Base-by-base conservation (phyloP, 169 alveolate species). In the Plasmodium malariae region DNA sequence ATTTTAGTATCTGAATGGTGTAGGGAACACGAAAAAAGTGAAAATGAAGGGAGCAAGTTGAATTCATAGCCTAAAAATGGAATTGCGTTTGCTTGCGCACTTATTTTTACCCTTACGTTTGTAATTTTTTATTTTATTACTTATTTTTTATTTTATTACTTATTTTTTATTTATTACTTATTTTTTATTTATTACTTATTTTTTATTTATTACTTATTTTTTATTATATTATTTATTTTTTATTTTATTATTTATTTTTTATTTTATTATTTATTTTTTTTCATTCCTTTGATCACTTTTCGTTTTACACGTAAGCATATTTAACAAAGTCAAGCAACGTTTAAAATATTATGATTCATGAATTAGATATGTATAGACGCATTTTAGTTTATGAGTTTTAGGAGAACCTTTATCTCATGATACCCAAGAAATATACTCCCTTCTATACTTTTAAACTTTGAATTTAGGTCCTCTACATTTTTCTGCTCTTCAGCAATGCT, bases 351-450 rank as follows among this genome's bases (percentile, higher is more conserved):
- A n/a, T n/a, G n/a, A n/a, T n/a, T n/a, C n/a, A n/a, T n/a, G n/a
- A n/a, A n/a, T n/a, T n/a, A 3, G 12, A 48, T 9, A 48, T 5
- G 2, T 48, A 19, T n/a, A 48, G n/a, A 48, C n/a, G 57, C 19
- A 48, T 48, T 14, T 48, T 2, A 45, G n/a, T 45, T 17, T 12
- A 45, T 12, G n/a, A 45, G n/a, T 12, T 45, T 1, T 17, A 45
- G 11, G 55, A n/a, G 24, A 37, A 78, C 89, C 89, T 78, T 78
- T 62, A 78, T 62, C 36, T 78, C 89, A 34, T 78, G 89, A 36
- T 78, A 78, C 3, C 89, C 89, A 9, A 78, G 21, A 48, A 78
- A 78, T 43, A 78, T 54, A 34, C 51, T 62, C 14, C 59, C 72
- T 26, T 78, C 89, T 62, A 78, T 78, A 55, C 63, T 62, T 43